Percentiles rank a stretch among this genome's conserved stretches.
Conservation (phyloP, 192 early-diverging fungal species). For the Glomus cerebriforme region DNA sequence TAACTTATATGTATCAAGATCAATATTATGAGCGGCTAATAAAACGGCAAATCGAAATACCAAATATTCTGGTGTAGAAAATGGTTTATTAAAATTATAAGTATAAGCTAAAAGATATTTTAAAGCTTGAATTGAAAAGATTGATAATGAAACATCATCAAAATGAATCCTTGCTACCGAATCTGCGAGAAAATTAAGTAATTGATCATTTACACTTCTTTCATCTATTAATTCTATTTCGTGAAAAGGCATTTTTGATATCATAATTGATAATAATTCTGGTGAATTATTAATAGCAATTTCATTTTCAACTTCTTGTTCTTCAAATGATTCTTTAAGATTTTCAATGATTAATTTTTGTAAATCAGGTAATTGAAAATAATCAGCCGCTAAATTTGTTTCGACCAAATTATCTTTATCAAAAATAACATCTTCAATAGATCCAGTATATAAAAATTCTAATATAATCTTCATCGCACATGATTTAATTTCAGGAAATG, state of each 20-base stretch:
- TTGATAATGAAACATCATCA: background rate
- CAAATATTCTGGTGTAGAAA: background rate
- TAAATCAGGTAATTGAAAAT: slow-evolving; percentile 9
- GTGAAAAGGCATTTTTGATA: background rate
- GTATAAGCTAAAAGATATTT: background rate
- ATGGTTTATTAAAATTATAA: background rate
- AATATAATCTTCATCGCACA: slow-evolving; percentile 2
- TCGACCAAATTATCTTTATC: background rate
- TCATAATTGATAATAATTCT: background rate
- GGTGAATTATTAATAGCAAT: background rate
- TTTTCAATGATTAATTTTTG: background rate
- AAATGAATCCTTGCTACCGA: background rate
- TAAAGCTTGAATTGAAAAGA: background rate
- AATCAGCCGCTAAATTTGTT: slow-evolving; percentile 9
- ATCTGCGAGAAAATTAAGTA: background rate
- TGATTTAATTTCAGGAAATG: slow-evolving; percentile 13
- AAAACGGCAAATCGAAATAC: background rate
- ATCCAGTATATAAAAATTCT: slow-evolving; percentile 20
- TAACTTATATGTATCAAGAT: background rate
- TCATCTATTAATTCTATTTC: background rate
- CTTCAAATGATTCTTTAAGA: background rate
- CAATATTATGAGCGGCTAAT: background rate
- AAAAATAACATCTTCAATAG: background rate
- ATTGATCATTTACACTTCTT: background rate
- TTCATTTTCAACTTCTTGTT: background rate